Conservation (phyloP, 805 yeast genomes). For the Myxozyma neotropica region DNA sequence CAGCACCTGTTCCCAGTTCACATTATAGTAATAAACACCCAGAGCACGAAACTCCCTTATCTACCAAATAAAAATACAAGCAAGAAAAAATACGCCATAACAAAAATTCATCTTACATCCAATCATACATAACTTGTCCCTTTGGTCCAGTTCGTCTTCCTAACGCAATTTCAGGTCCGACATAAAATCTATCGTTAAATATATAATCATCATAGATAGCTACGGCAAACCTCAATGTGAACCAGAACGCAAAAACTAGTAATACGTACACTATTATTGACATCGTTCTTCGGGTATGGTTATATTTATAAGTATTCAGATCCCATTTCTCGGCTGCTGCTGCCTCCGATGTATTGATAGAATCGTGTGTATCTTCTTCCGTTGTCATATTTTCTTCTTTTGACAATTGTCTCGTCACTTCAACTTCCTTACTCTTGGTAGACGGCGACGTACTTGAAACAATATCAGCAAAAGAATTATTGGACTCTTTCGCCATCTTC, state of each 20-base stretch:
- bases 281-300: not conserved
- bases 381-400: too few relatives aligned
- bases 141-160: not conserved
- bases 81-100: not conserved
- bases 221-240: not conserved
- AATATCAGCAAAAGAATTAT: not conserved
- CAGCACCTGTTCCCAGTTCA: too few relatives aligned
- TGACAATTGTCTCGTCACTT: not conserved
- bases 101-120: not conserved
- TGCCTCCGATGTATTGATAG: too few relatives aligned
- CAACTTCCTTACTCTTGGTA: not conserved
- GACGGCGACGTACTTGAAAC: too few relatives aligned
- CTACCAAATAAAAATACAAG: not conserved
- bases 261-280: too few relatives aligned
- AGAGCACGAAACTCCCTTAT: too few relatives aligned
- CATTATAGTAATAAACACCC: too few relatives aligned
- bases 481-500: not conserved
- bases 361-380: too few relatives aligned
- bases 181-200: not conserved
- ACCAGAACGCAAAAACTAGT: not conserved
- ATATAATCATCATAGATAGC: not conserved
- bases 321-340: not conserved
- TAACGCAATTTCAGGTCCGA: slow-evolving; percentile 9
- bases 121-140: not conserved
- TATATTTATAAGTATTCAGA: not conserved